Evolutionary conservation across 495 filamentous ascomycete genomes (phyloP).

Genomic region (Trichocladium uniseriatum): DNA sequence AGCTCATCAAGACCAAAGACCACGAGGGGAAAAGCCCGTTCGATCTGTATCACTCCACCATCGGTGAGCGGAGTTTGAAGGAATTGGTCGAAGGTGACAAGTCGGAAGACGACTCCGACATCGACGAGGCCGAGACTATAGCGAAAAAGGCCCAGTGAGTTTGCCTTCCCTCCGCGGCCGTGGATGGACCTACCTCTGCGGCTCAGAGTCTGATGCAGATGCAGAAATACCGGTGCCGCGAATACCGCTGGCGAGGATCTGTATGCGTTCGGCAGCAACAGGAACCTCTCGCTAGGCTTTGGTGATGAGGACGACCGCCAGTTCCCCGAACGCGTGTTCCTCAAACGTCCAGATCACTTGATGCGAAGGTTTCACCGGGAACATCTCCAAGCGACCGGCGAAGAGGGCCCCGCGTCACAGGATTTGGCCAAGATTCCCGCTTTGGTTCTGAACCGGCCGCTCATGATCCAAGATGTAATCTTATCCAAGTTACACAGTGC

Average conservation of each 20-base stretch:
- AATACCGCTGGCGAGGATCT: slow-evolving; percentile 63
- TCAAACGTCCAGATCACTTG: slow-evolving; percentile 75
- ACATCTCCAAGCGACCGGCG: slow-evolving; percentile 35
- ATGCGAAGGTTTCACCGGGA: slow-evolving; percentile 59
- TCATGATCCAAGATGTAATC: slow-evolving; percentile 64
- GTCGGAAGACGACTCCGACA: slow-evolving; percentile 34
- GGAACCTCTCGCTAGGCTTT: slow-evolving; percentile 84
- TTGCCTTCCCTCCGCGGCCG: neutral
- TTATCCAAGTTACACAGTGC: slow-evolving; percentile 92
- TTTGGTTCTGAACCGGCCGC: slow-evolving; percentile 55
- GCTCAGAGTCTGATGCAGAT: slow-evolving; percentile 1
- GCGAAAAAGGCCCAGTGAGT: slow-evolving; percentile 19
- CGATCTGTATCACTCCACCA: slow-evolving; percentile 78
- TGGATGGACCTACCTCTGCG: neutral
- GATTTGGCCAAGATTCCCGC: slow-evolving; percentile 51
- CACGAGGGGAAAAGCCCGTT: slow-evolving; percentile 90
- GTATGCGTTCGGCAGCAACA: slow-evolving; percentile 90
- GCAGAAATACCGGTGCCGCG: neutral
- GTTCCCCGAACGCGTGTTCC: slow-evolving; percentile 70
- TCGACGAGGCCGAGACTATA: slow-evolving; percentile 24
- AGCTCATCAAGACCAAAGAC: slow-evolving; percentile 89
- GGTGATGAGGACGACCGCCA: slow-evolving; percentile 90
- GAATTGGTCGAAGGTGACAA: slow-evolving; percentile 16
- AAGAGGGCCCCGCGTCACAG: slow-evolving; percentile 22
- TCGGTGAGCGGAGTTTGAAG: slow-evolving; percentile 48